Evolutionary conservation across 345 rosid species (phyloP).

Genomic region (Firmiana major): DNA sequence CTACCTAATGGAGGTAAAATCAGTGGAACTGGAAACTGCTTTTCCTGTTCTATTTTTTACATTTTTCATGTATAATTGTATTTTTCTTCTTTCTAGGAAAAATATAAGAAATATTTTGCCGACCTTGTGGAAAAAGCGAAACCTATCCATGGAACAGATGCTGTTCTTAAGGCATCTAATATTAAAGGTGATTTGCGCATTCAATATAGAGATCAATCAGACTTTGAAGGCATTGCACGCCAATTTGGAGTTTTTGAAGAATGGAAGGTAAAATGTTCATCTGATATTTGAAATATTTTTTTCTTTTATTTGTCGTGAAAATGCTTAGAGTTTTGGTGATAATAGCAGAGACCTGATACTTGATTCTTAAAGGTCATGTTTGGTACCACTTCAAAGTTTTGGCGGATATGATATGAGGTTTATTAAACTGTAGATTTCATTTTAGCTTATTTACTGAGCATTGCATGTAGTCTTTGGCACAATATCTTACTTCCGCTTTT

Average conservation of each 20-base stretch:
- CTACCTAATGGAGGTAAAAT: slow-evolving; percentile 75
- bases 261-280: slow-evolving; percentile 69
- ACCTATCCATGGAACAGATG: slow-evolving; percentile 63
- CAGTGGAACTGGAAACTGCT: slow-evolving; percentile 6
- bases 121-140: slow-evolving; percentile 61
- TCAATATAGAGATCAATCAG: slow-evolving; percentile 62
- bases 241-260: slow-evolving; percentile 92
- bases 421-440: not conserved
- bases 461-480: not conserved
- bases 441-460: not conserved
- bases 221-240: slow-evolving; percentile 68
- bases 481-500: not conserved
- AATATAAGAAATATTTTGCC: slow-evolving; percentile 59
- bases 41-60: not conserved
- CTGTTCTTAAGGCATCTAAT: slow-evolving; percentile 58
- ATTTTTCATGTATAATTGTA: slow-evolving; percentile 7
- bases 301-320: not conserved
- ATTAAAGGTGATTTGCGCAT: slow-evolving; percentile 68
- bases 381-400: not conserved
- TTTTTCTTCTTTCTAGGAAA: slow-evolving; percentile 49
- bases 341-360: not conserved
- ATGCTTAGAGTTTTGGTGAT: not conserved
- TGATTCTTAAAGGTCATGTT: not conserved
- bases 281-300: not conserved
- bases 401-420: not conserved